Base-by-base conservation (phyloP, 1,139 yeast species). In the Taphrina pruni region DNA sequence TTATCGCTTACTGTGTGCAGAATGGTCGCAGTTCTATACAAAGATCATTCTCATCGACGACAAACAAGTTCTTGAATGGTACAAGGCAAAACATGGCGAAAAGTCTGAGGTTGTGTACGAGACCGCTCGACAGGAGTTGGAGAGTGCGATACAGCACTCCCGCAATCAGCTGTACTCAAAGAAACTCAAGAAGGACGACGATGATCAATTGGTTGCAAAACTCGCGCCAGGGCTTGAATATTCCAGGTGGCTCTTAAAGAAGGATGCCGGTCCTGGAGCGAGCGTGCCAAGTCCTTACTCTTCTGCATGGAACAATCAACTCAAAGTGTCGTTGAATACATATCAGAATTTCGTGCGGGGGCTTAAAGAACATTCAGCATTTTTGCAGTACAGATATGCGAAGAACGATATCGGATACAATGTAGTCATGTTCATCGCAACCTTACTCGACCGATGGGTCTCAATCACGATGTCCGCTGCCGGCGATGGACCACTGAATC, bases 391-490 rank as follows among this genome's bases (percentile, higher is more conserved):
- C 21, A 43, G 62, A 8, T 58, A 58, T 45, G 62, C 62, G 20
- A 58, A 58, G 54, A 58, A 58, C 54, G 62, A 58, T 17, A 58
- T 58, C 3, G 62, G 43, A 2, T 58, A 58, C 41, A 58, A 58
- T n/a, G 51, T 45, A 32, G 62, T 45, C 21, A 58, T 58, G 62
- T 58, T 58, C 62, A 58, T 58, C 20, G 62, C 62, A 7, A 43
- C 62, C 2, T 32, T 58, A 32, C 62, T 58, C 8, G 62, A 58
- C 17, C 62, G 62, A 8, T 58, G 62, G 62, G 26, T 58, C 2
- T 43, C 62, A 9, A 58, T 58, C 54, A 58, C 52, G 5, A 58
- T 58, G 62, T 58, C 62, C 14, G 62, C 62, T 9, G 62, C 62
- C 1, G 62, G 62, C 2, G 62, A 58, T 45, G 62, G 62, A 11